phyloP scores from a whole-genome alignment of 257 asterid species.

The Anisodus tanguticus region DNA sequence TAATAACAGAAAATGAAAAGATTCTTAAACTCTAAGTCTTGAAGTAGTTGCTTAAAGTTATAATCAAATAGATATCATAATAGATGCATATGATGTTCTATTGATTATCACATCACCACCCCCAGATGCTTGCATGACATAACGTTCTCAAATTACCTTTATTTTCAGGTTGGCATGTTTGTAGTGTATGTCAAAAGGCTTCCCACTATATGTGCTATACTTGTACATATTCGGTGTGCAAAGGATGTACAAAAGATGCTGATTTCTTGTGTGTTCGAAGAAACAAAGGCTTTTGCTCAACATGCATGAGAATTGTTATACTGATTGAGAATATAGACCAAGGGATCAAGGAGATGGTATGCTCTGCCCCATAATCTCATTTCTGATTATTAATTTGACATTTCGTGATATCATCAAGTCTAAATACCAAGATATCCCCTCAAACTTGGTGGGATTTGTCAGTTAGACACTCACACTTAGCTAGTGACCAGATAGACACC shows the following conservation, averaged over 20 bases:
- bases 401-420: conserved; percentile 19
- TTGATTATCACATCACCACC: conserved; percentile 1
- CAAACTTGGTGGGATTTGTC: background rate
- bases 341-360: conserved; percentile 71
- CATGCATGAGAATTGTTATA: conserved; percentile 87
- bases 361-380: conserved; percentile 32
- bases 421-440: conserved; percentile 18
- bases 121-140: conserved; percentile 19
- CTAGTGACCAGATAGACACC: conserved; percentile 8
- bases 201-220: conserved; percentile 87
- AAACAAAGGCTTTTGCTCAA: conserved; percentile 88
- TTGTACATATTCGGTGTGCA: conserved; percentile 94
- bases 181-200: conserved; percentile 80
- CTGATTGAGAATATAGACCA: conserved; percentile 80
- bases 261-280: conserved; percentile 76
- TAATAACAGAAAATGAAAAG: background rate
- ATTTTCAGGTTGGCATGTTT: conserved; percentile 98
- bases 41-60: conserved; percentile 10
- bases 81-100: conserved; percentile 13
- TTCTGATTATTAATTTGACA: conserved; percentile 1
- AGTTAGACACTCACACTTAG: conserved; percentile 11
- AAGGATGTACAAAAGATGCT: conserved; percentile 69
- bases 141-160: conserved; percentile 30
- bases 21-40: background rate
- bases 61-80: background rate